Conservation (phyloP, 257 asterid species). For the Solanum ossicruentum region DNA sequence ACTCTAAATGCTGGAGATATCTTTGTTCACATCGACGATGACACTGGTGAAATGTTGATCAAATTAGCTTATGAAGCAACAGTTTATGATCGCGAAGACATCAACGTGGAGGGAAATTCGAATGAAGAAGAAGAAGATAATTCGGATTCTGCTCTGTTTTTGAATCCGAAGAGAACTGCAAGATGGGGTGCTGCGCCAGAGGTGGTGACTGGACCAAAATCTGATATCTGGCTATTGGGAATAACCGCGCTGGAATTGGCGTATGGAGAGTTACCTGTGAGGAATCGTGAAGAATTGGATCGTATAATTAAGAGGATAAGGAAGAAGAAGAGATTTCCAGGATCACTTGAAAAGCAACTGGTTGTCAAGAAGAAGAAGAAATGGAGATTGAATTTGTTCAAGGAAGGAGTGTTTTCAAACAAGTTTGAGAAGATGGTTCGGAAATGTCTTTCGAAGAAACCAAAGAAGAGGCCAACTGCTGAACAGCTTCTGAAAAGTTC, state of each 20-base stretch:
- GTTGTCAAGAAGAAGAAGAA: not conserved
- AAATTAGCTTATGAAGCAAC: conserved; percentile 2
- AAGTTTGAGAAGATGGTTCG: not conserved
- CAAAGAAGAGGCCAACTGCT: conserved; percentile 1
- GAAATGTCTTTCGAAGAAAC: not conserved
- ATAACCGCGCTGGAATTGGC: conserved; percentile 10
- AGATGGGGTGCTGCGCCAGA: conserved; percentile 15
- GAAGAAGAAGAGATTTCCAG: not conserved
- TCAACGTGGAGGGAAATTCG: not conserved
- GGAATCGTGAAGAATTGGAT: not conserved
- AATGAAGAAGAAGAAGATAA: not conserved
- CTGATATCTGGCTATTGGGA: conserved; percentile 17
- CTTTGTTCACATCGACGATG: not conserved
- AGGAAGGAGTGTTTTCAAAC: not conserved
- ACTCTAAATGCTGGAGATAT: conserved; percentile 1
- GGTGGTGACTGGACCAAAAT: not conserved
- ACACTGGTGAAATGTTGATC: not conserved
- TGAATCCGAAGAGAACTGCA: not conserved
- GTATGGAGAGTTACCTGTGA: not conserved
- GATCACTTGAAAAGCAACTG: not conserved
- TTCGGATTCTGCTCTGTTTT: not conserved
- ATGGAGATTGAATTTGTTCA: not conserved
- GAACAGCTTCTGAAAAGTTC: not conserved
- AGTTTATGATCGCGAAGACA: not conserved
- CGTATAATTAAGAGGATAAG: not conserved